Percentiles rank a stretch among this genome's conserved stretches.
Conservation (phyloP, 768 basidiomycete species). For the Mycena alexandri region DNA sequence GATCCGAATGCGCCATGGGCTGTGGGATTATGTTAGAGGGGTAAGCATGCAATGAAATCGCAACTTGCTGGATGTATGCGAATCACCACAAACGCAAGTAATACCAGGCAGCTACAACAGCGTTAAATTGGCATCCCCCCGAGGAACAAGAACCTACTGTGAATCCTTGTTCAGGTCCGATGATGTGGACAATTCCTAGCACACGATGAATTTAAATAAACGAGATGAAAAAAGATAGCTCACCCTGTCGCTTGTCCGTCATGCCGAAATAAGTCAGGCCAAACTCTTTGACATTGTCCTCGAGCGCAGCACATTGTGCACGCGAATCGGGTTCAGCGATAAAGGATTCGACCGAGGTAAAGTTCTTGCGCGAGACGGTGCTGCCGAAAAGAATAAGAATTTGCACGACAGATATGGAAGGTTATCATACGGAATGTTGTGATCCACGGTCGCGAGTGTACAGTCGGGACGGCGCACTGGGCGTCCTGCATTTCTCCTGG, state of each 20-base stretch:
- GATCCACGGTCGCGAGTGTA: conserved; percentile 90
- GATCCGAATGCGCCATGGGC: conserved; percentile 95
- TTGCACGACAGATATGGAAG: background rate
- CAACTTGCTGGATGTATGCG: conserved; percentile 88
- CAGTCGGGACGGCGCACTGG: conserved; percentile 88
- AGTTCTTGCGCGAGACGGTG: conserved; percentile 81
- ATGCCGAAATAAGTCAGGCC: conserved; percentile 94
- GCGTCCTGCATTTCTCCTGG: conserved; percentile 78
- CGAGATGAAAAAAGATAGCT: conserved; percentile 24
- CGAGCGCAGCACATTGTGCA: conserved; percentile 84
- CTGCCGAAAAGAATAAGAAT: conserved; percentile 51
- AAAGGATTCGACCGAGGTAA: conserved; percentile 77
- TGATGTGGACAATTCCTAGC: conserved; percentile 86
- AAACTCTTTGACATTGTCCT: conserved; percentile 92
- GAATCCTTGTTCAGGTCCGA: conserved; percentile 95
- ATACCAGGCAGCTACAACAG: conserved; percentile 73
- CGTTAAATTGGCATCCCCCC: conserved; percentile 16
- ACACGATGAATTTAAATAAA: conserved; percentile 15
- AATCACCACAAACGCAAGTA: conserved; percentile 92
- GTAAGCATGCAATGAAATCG: conserved; percentile 9
- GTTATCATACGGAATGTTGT: conserved; percentile 81
- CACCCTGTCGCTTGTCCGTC: conserved; percentile 90
- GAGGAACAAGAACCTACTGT: conserved; percentile 61
- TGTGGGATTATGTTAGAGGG: conserved; percentile 43
- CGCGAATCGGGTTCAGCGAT: conserved; percentile 89